Conservation (phyloP, 345 rosid genomes). For the Sisymbrium irio region DNA sequence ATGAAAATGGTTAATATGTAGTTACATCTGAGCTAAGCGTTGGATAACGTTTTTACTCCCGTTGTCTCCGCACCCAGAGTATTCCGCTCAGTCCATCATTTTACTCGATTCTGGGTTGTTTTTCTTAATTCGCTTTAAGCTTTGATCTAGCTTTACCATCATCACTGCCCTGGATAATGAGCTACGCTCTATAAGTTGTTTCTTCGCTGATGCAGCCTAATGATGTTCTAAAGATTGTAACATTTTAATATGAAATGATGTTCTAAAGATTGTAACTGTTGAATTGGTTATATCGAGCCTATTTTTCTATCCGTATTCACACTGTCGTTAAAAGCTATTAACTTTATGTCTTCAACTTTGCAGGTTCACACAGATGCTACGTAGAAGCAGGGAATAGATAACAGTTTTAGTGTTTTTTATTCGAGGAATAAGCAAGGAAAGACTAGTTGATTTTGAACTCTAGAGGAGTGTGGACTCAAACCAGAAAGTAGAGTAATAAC, state of each 20-base stretch:
- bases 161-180: not conserved
- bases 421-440: too few relatives aligned
- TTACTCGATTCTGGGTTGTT: not conserved
- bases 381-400: too few relatives aligned
- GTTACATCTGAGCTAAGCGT: not conserved
- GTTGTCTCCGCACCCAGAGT: not conserved
- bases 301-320: too few relatives aligned
- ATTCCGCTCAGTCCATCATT: not conserved
- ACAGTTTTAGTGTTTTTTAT: too few relatives aligned
- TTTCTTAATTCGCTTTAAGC: not conserved
- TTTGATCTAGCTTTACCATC: not conserved
- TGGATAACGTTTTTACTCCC: not conserved
- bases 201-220: not conserved
- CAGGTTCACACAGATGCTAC: too few relatives aligned
- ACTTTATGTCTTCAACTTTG: too few relatives aligned
- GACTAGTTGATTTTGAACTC: not conserved
- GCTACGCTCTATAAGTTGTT: not conserved
- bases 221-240: not conserved
- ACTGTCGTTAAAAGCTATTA: too few relatives aligned
- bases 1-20: not conserved
- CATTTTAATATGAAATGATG: too few relatives aligned
- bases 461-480: not conserved
- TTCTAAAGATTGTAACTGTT: too few relatives aligned
- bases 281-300: too few relatives aligned
- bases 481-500: not conserved